Percentiles rank a stretch among this genome's conserved stretches.
phyloP scores from a whole-genome alignment of 2,329 filamentous ascomycete species.

The Monilinia aucupariae region DNA sequence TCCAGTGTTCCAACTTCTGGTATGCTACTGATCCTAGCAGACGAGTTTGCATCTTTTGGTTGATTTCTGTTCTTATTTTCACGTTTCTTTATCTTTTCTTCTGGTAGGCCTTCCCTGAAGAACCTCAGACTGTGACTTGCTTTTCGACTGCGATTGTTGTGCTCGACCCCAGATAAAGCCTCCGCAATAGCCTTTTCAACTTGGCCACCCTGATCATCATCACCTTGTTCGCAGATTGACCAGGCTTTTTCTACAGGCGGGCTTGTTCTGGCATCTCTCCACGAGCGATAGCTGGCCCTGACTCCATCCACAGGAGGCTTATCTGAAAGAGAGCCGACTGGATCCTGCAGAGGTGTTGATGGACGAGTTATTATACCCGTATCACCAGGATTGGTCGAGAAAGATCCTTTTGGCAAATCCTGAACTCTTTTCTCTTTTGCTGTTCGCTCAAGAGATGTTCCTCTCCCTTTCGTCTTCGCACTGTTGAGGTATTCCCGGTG shows the following conservation, averaged over 20 bases:
- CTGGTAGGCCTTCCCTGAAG: conserved; percentile 60
- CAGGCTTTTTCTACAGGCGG: conserved; percentile 50
- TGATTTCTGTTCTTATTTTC: conserved; percentile 38
- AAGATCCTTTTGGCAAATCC: conserved; percentile 31
- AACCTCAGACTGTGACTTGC: conserved; percentile 62
- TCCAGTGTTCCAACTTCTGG: conserved; percentile 1
- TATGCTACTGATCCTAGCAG: conserved; percentile 8
- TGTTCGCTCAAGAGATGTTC: conserved; percentile 42
- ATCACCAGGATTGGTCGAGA: conserved; percentile 35
- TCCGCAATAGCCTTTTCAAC: conserved; percentile 62
- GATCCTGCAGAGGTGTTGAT: conserved; percentile 23
- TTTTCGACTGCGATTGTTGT: conserved; percentile 59
- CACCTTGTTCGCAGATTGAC: conserved; percentile 55
- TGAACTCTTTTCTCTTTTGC: conserved; percentile 39
- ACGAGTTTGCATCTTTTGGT: conserved; percentile 30
- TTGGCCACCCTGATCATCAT: conserved; percentile 51
- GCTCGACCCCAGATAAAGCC: conserved; percentile 55
- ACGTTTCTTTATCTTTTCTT: conserved; percentile 51
- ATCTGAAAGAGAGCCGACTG: conserved; percentile 23
- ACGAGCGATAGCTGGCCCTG: conserved; percentile 34
- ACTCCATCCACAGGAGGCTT: conserved; percentile 32
- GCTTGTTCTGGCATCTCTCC: conserved; percentile 30
- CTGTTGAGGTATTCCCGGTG: conserved; percentile 36
- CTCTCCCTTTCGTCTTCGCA: conserved; percentile 31
- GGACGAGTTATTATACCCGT: conserved; percentile 33